Evolutionary conservation across 2,329 filamentous ascomycete genomes (phyloP), one percentile per base, ranked within the genome.

Genomic region (Pseudomassariella vexata): DNA sequence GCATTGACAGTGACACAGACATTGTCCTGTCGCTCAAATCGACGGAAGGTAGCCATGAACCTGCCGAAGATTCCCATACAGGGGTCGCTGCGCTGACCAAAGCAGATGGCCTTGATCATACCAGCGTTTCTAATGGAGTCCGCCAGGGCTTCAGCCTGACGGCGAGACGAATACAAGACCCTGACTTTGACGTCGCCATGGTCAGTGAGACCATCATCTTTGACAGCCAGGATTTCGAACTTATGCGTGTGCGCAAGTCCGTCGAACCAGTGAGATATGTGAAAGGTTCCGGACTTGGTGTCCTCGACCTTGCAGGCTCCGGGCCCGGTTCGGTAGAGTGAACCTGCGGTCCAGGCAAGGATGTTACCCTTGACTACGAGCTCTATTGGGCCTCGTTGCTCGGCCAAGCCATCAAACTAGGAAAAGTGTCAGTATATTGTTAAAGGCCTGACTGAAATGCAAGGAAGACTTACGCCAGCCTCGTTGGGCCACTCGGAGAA

Each of bases 211-310:
- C 20, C 37, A 0, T 47, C 41, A 5, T 53, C 41, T 5, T 53
- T 47, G 1, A 60, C 44, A 0, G 56, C 47, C 21, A 66, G 43
- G 16, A 78, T 68, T 35, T 76, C 61, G 46, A 78, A 79, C 14
- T 70, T 66, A 50, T 78, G 73, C 3, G 65, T 48, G 38, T 67
- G 57, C 25, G 65, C 56, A 42, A 75, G 66, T 12, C 68, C 70
- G 47, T 79, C 74, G 39, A 79, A 79, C 73, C 73, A 77, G 46
- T 77, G 72, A 9, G 57, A 61, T 6, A 69, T 52, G 19, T 57
- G 57, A 39, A 67, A 67, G 2, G 50, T 56, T 11, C 58, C 59
- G 25, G 64, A 63, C n/a, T 62, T 55, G 10, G 65, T 65, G 17
- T 22, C 22, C 16, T 63, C 48, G 3, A 72, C 50, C 37, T 65